phyloP scores from a whole-genome alignment of 768 basidiomycete species.

The Naganishia vishniacii region DNA sequence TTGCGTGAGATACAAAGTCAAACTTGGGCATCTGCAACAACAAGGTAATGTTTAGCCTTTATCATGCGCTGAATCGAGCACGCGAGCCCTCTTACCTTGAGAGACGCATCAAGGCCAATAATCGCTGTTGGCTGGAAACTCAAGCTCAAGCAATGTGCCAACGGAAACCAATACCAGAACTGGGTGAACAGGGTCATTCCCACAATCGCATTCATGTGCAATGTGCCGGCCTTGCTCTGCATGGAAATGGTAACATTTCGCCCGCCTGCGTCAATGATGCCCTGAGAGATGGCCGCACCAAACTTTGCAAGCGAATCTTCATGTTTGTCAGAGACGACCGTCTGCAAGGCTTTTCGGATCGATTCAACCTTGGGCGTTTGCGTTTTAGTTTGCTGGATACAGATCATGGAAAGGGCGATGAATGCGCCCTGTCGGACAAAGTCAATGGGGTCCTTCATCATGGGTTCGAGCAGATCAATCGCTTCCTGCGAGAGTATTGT shows the following conservation, averaged over 20 bases:
- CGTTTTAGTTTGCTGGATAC: conserved; percentile 91
- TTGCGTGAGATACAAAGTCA: conserved; percentile 82
- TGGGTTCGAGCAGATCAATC: conserved; percentile 89
- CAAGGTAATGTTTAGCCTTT: conserved; percentile 5
- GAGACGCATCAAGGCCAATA: conserved; percentile 77
- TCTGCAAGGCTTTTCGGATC: conserved; percentile 76
- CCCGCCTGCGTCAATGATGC: conserved; percentile 95
- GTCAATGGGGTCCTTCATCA: conserved; percentile 96
- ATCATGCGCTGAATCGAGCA: not conserved
- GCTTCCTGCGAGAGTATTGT: conserved; percentile 62
- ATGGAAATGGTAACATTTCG: conserved; percentile 91
- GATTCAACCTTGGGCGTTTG: conserved; percentile 73
- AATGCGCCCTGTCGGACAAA: conserved; percentile 98
- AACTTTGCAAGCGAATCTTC: conserved; percentile 99
- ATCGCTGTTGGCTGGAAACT: conserved; percentile 94
- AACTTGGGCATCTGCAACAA: conserved; percentile 77
- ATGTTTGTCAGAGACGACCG: conserved; percentile 90
- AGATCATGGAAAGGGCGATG: conserved; percentile 90
- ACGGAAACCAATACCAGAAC: conserved; percentile 99
- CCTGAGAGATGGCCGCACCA: conserved; percentile 91
- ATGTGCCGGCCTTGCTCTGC: conserved; percentile 85
- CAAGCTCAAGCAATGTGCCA: conserved; percentile 85
- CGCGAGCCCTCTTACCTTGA: conserved; percentile 59
- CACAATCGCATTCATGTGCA: conserved; percentile 88
- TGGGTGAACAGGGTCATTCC: conserved; percentile 98